Conservation (phyloP, 192 early-diverging fungal genomes). For the Coemansia sp. region DNA sequence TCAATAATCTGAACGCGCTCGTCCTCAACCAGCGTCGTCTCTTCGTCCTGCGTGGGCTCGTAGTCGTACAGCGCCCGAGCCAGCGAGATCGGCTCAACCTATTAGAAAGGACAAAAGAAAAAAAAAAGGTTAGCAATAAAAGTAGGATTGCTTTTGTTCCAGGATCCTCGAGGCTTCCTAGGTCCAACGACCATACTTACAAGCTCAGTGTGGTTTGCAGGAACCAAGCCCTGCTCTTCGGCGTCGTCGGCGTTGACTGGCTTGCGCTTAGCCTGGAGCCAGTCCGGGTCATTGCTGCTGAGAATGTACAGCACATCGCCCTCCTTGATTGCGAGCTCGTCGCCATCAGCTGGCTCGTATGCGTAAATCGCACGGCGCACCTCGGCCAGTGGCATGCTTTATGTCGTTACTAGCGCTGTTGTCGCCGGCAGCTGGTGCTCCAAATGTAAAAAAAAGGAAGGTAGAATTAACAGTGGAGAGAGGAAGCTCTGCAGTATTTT, state of each 20-base stretch:
- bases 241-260: slow-evolving; percentile 39
- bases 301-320: slow-evolving; percentile 87
- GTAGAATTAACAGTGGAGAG: not conserved
- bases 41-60: slow-evolving; percentile 80
- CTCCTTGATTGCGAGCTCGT: slow-evolving; percentile 86
- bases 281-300: slow-evolving; percentile 88
- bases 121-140: not conserved
- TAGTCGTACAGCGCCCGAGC: slow-evolving; percentile 83
- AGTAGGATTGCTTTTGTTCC: too few relatives aligned
- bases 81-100: slow-evolving; percentile 59
- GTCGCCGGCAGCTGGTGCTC: not conserved
- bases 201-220: slow-evolving; percentile 86
- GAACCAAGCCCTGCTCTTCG: slow-evolving; percentile 78
- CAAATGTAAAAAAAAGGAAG: not conserved
- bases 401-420: not conserved
- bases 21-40: slow-evolving; percentile 79
- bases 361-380: slow-evolving; percentile 86
- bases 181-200: slow-evolving; percentile 23
- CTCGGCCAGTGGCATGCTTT: slow-evolving; percentile 50
- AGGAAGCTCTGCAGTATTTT: too few relatives aligned
- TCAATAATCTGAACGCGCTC: slow-evolving; percentile 78
- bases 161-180: too few relatives aligned
- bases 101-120: slow-evolving; percentile 1
- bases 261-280: slow-evolving; percentile 86
- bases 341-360: slow-evolving; percentile 81